Evolutionary conservation across 129 eudicot genomes (phyloP).

Genomic region (Pulicaria dysenterica): DNA sequence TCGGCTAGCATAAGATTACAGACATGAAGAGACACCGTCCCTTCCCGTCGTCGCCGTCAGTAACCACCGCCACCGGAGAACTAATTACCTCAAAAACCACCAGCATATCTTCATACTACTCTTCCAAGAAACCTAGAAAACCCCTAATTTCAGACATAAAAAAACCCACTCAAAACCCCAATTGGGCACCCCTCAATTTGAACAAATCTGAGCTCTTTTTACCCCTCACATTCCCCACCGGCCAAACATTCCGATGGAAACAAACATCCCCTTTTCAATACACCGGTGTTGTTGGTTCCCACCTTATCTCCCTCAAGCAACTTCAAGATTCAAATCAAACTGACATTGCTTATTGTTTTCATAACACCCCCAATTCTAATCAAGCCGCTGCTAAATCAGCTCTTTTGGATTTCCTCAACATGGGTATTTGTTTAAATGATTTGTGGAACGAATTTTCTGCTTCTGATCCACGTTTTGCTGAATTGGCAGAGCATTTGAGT

Average conservation of each 20-base stretch:
- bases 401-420: slow-evolving; percentile 72
- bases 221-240: slow-evolving; percentile 94
- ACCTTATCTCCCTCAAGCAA: slow-evolving; percentile 73
- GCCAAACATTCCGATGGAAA: slow-evolving; percentile 95
- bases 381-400: slow-evolving; percentile 39
- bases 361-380: slow-evolving; percentile 22
- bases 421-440: slow-evolving; percentile 65
- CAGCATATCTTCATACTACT: slow-evolving; percentile 40
- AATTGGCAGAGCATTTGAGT: slow-evolving; percentile 58
- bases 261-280: slow-evolving; percentile 65
- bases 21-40: slow-evolving; percentile 50
- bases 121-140: slow-evolving; percentile 49
- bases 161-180: slow-evolving; percentile 29
- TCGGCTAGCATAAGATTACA: not conserved
- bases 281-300: slow-evolving; percentile 78
- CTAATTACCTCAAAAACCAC: slow-evolving; percentile 28
- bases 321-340: slow-evolving; percentile 41
- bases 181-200: slow-evolving; percentile 67
- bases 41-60: slow-evolving; percentile 29
- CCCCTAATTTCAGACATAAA: slow-evolving; percentile 40
- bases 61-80: slow-evolving; percentile 22
- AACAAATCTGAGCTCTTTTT: slow-evolving; percentile 71
- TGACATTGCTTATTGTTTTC: slow-evolving; percentile 50
- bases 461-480: slow-evolving; percentile 68
- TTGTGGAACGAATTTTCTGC: slow-evolving; percentile 71